Base-by-base conservation (phyloP, 257 asterid genomes). In the Vinca minor region DNA sequence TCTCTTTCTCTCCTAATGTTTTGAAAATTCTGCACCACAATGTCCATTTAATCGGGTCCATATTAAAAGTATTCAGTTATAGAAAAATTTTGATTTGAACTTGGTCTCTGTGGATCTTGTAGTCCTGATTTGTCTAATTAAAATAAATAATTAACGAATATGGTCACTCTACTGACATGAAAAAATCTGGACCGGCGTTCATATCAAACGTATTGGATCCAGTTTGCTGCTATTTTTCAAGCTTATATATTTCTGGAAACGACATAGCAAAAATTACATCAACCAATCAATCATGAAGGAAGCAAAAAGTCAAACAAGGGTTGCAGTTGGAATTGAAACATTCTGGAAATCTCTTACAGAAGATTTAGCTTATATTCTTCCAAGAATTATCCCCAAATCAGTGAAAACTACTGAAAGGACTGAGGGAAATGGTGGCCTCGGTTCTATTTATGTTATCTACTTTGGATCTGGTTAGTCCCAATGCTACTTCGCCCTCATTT, bases 311-410 rank as follows among this genome's bases (percentile, higher is more conserved):
- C 62, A 65, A 14, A 21, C 26, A 4, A 65, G 10, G 14, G 53
- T 65, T 26, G 41, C 48, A 36, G 69, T 64, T 17, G 69, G 49
- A 49, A 52, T 65, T 41, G 62, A 52, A 36, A 21, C 62, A n/a
- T 23, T 55, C 17, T 65, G 69, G 69, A 25, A 10, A 14, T 32
- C 25, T 31, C 35, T 49, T 8, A 23, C 61, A 14, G 56, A 65
- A 29, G 41, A 65, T 50, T 28, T 50, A 28, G 4, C 41, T 6
- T 8, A 31, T 39, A 14, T 55, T 6, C 23, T 64, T 35, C 61
- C 44, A 0, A 64, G 32, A 50, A 50, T 15, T 54, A 4, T 50
- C 8, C 62, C 62, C 52, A 52, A 50, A 14, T 13, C 35, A 50
- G 69, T 39, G 49, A 29, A 34, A 13, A 64, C 7, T 5, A 31